phyloP scores from a whole-genome alignment of 2,329 filamentous ascomycete species.

The Emergomyces orientalis region DNA sequence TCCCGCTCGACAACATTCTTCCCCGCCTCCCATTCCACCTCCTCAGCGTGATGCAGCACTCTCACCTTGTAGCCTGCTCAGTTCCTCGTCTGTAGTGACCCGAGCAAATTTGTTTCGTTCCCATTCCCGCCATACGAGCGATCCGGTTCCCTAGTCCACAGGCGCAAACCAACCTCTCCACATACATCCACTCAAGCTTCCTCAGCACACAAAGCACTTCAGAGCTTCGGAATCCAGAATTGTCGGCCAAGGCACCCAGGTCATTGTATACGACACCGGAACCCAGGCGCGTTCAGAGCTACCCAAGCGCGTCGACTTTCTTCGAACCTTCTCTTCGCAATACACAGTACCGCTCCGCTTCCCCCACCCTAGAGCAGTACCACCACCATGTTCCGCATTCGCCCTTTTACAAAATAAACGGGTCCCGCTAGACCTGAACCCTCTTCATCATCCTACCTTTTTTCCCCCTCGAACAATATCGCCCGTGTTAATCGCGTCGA shows the following conservation, averaged over 20 bases:
- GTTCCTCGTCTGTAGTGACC: neutral
- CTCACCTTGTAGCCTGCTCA: neutral
- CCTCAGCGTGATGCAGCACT: neutral
- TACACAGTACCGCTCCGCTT: neutral
- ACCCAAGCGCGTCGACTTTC: neutral
- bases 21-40: neutral
- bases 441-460: neutral
- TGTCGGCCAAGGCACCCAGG: neutral
- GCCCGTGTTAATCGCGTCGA: neutral
- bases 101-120: neutral
- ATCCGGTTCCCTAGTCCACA: neutral
- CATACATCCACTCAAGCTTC: neutral
- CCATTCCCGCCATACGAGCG: neutral
- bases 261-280: neutral
- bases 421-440: neutral
- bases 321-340: neutral
- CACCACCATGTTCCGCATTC: neutral
- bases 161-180: neutral
- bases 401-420: neutral
- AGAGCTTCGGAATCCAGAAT: no score
- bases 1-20: neutral
- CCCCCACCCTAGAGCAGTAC: neutral
- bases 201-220: neutral
- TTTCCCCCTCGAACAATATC: neutral
- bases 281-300: neutral